Evolutionary conservation across 75 land plant species (phyloP).

Genomic region (Chamaecyparis obtusa): DNA sequence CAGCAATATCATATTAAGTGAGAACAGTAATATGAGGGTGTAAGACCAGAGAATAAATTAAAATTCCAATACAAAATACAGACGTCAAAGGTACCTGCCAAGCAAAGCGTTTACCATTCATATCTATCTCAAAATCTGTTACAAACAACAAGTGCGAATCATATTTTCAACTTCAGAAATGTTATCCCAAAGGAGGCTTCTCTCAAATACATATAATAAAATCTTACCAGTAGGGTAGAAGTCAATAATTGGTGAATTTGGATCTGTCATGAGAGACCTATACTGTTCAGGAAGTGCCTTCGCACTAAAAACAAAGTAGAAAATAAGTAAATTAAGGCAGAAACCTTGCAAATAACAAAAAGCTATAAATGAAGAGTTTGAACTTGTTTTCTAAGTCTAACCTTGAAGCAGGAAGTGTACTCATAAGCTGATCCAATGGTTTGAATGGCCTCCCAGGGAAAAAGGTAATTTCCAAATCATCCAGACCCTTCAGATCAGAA

Average conservation of each 20-base stretch:
- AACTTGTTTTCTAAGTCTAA: slow-evolving; percentile 22
- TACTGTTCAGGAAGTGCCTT: slow-evolving; percentile 75
- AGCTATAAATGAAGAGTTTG: not conserved
- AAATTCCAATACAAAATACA: not conserved
- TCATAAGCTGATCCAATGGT: slow-evolving; percentile 98
- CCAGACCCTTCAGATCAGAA: slow-evolving; percentile 78
- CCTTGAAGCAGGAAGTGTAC: slow-evolving; percentile 94
- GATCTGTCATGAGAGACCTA: slow-evolving; percentile 78
- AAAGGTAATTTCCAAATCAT: slow-evolving; percentile 75
- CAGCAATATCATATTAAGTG: not conserved
- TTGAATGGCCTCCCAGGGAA: slow-evolving; percentile 86
- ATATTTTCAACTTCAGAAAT: not conserved
- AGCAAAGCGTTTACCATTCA: slow-evolving; percentile 89
- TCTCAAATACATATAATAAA: not conserved
- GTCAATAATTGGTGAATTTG: slow-evolving; percentile 67
- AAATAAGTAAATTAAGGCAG: not conserved
- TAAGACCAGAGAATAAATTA: not conserved
- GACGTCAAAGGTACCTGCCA: slow-evolving; percentile 67
- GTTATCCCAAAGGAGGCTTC: not conserved
- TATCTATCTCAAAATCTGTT: slow-evolving; percentile 83
- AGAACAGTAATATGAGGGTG: not conserved
- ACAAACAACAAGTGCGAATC: slow-evolving; percentile 10
- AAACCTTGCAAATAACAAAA: slow-evolving; percentile 7
- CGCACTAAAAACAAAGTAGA: slow-evolving; percentile 44
- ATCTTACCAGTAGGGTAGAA: slow-evolving; percentile 79